Percentiles rank a stretch among this genome's conserved stretches.
phyloP scores from a whole-genome alignment of 495 filamentous ascomycete species.

The Copromyces sp. region DNA sequence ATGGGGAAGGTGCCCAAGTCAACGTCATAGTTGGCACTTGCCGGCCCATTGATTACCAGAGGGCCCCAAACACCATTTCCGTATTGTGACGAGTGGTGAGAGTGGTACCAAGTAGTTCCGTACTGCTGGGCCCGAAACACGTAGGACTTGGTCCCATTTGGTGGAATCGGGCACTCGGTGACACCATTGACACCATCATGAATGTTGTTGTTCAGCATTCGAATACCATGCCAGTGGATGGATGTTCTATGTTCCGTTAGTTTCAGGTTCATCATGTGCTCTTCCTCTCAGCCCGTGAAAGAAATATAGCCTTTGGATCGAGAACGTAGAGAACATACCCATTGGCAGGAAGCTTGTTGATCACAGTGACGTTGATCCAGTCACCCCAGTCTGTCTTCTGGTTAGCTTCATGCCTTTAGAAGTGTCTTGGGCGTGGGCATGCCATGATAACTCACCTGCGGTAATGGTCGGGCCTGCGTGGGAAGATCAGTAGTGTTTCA shows the following conservation, averaged over 20 bases:
- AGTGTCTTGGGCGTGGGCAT: neutral
- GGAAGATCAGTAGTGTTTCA: neutral
- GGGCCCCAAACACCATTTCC: constrained; percentile 39
- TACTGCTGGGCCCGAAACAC: constrained; percentile 40
- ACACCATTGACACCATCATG: constrained; percentile 32
- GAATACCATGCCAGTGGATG: constrained; percentile 39
- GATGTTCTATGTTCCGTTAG: neutral
- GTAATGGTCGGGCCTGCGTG: neutral
- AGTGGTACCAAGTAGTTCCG: constrained; percentile 44
- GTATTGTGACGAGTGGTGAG: constrained; percentile 46
- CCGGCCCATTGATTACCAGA: constrained; percentile 47
- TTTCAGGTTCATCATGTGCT: neutral
- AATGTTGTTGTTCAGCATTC: constrained; percentile 20
- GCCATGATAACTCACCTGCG: neutral
- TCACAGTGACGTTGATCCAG: neutral
- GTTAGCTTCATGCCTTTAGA: neutral
- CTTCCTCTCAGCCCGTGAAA: too few species aligned
- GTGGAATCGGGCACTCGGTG: constrained; percentile 39
- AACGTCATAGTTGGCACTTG: constrained; percentile 40
- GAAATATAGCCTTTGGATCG: too few species aligned
- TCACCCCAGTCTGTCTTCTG: neutral
- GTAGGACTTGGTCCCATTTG: constrained; percentile 29
- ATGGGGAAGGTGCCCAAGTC: constrained; percentile 37
- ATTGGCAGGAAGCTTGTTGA: neutral
- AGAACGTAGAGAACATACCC: neutral